Conservation (phyloP, 805 yeast genomes). For the Cephaloascus fragrans region DNA sequence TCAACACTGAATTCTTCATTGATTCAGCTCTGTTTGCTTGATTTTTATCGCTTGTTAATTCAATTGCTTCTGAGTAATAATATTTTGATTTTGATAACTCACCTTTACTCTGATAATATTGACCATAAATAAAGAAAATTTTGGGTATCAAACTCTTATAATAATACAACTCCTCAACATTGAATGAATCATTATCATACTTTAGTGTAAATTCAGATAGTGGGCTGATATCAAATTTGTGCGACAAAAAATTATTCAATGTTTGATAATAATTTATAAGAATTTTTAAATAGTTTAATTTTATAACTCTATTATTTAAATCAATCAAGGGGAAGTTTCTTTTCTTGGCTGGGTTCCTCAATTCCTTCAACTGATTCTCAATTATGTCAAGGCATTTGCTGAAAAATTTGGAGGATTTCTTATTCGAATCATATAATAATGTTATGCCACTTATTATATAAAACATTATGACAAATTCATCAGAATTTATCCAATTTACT, state of each 20-base stretch:
- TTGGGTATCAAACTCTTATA: conserved; percentile 25
- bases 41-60: conserved; percentile 5
- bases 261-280: conserved; percentile 23
- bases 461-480: conserved; percentile 29
- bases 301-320: conserved; percentile 13
- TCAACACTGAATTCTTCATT: conserved; percentile 5
- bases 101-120: conserved; percentile 25
- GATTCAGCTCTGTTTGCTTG: conserved; percentile 1
- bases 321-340: conserved; percentile 11
- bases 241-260: conserved; percentile 22
- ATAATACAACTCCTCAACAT: conserved; percentile 26
- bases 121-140: conserved; percentile 28
- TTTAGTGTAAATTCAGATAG: conserved; percentile 22
- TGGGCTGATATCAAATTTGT: conserved; percentile 13
- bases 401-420: conserved; percentile 25
- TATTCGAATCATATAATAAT: conserved; percentile 21
- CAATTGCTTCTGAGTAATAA: conserved; percentile 25
- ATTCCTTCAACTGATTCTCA: conserved; percentile 12
- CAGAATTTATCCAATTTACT: conserved; percentile 30
- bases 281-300: conserved; percentile 18
- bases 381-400: conserved; percentile 22
- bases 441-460: conserved; percentile 33
- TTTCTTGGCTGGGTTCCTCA: not conserved
- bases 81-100: conserved; percentile 25
- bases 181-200: conserved; percentile 24